Percentiles rank a stretch among this genome's conserved stretches.
Conservation (phyloP, 1,139 yeast species). For the Pichia sp. region DNA sequence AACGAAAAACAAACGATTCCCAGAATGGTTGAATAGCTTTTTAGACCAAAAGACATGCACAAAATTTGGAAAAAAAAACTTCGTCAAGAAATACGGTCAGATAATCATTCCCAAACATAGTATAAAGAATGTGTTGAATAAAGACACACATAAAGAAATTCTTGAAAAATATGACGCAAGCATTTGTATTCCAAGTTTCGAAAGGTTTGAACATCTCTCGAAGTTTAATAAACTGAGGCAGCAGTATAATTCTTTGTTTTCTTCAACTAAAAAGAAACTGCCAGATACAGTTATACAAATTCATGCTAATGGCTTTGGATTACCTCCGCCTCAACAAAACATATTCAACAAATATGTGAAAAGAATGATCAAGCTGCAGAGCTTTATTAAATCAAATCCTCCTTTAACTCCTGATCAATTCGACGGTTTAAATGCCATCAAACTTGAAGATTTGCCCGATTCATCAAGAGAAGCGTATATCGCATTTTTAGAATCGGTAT, state of each 20-base stretch:
- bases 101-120: no score
- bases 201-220: not conserved
- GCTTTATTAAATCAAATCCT: constrained; percentile 7
- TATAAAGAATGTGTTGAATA: no score
- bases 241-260: constrained; percentile 6
- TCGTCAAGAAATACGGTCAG: no score
- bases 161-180: no score
- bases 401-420: constrained; percentile 14
- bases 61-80: no score
- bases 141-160: no score
- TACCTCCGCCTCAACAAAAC: constrained; percentile 14
- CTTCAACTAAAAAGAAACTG: constrained; percentile 8
- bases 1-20: no score
- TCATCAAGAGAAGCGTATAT: constrained; percentile 6
- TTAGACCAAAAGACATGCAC: no score
- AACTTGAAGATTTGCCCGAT: constrained; percentile 1
- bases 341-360: constrained; percentile 12
- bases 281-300: constrained; percentile 10
- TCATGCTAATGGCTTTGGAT: constrained; percentile 15
- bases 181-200: not conserved
- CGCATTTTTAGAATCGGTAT: constrained; percentile 1
- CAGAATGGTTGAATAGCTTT: no score
- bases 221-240: constrained; percentile 4
- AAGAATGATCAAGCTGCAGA: constrained; percentile 10
- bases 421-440: constrained; percentile 12